Evolutionary conservation across 23 red algal species (phyloP).

Genomic region (Gracilaria domingensis): DNA sequence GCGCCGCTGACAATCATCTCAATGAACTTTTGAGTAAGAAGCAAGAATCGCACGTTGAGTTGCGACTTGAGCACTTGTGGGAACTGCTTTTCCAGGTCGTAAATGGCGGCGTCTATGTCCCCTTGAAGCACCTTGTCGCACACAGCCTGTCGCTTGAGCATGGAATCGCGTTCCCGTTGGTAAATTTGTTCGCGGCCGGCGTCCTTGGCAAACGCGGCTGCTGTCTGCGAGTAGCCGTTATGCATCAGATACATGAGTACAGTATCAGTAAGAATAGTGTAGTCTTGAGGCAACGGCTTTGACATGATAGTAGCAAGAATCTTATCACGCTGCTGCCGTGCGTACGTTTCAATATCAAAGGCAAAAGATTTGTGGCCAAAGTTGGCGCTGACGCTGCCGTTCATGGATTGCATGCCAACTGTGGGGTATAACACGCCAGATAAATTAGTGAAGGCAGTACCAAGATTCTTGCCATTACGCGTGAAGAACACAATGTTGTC

Average conservation of each 20-base stretch:
- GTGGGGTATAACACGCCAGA: slow-evolving; percentile 82
- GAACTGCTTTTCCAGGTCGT: slow-evolving; percentile 63
- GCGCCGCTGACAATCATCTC: slow-evolving; percentile 72
- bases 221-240: slow-evolving; percentile 84
- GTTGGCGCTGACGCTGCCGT: slow-evolving; percentile 85
- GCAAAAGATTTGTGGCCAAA: slow-evolving; percentile 87
- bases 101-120: slow-evolving; percentile 76
- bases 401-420: slow-evolving; percentile 89
- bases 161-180: slow-evolving; percentile 50
- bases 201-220: slow-evolving; percentile 82
- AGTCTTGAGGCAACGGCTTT: slow-evolving; percentile 42
- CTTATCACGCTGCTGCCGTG: slow-evolving; percentile 59
- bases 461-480: slow-evolving; percentile 87
- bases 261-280: slow-evolving; percentile 49
- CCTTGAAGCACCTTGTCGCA: slow-evolving; percentile 63
- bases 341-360: slow-evolving; percentile 90
- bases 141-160: slow-evolving; percentile 60
- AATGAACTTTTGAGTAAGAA: slow-evolving; percentile 69
- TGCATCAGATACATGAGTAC: slow-evolving; percentile 92
- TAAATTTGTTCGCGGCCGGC: slow-evolving; percentile 60
- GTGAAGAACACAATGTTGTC: slow-evolving; percentile 93
- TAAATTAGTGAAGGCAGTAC: slow-evolving; percentile 81
- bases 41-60: slow-evolving; percentile 56
- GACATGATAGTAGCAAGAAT: slow-evolving; percentile 44
- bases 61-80: slow-evolving; percentile 65